Base-by-base conservation (phyloP, 139 green algal genomes). In the Eudorina sp. region DNA sequence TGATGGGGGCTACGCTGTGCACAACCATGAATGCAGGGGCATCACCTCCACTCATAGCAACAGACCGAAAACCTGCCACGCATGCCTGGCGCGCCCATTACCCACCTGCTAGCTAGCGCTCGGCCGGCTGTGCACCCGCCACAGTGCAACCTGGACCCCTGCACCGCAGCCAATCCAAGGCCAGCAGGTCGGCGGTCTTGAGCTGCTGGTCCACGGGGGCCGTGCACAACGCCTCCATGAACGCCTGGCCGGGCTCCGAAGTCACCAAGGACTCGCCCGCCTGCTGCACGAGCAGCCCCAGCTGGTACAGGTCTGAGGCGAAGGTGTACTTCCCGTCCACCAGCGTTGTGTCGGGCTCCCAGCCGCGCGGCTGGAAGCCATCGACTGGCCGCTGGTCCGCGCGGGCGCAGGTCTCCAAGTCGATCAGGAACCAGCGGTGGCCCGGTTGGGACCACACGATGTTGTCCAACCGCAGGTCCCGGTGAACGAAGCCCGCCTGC, bases 401-500 rank as follows among this genome's bases (percentile, higher is more conserved):
- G 75, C 31, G 75, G 48, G 75, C 75, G 75, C 75, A 83, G 46
- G 75, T 68, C 75, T 83, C 75, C 48, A 83, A 36, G 75, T 83
- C 75, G 3, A 83, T 31, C 75, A 83, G 75, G 75, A 83, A 83
- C 75, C 75, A 83, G 75, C 75, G 75, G 75, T 48, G 75, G 75
- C 75, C 68, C 46, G 31, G 16, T 34, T 46, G 75, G 75, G 48
- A 68, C 46, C 75, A 83, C 75, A 48, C 75, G 75, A 83, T 68
- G 75, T 83, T 83, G 75, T 83, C 75, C 75, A 46, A 83, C 46
- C 75, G 75, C 46, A 83, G 75, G 75, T 83, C 75, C 46, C 75
- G 75, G 75, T 83, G 75, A 46, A 83, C 75, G 48, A 83, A 83
- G 48, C 48, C 75, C 6, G 75, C 75, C 75, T 83, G 75, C 51